phyloP scores from a whole-genome alignment of 139 green algal genomes.

The Coccomyxa sp. region DNA sequence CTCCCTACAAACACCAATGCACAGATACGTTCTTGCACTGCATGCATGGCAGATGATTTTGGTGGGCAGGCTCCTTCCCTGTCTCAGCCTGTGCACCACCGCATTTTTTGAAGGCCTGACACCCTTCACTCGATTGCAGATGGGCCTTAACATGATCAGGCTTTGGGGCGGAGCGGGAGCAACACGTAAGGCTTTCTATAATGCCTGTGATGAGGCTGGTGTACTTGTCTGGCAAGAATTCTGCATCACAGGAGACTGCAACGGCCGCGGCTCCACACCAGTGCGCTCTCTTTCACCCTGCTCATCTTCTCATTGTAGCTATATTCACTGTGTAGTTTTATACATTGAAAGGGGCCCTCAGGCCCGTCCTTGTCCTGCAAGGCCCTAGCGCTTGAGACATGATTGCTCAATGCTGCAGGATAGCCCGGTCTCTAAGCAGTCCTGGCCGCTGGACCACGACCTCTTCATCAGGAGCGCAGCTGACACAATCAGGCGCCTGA shows the following conservation, averaged over 20 bases:
- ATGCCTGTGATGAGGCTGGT: slow-evolving; percentile 30
- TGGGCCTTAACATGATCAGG: slow-evolving; percentile 37
- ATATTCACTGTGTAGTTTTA: too few relatives aligned
- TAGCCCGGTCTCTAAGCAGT: background rate
- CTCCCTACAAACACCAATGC: too few relatives aligned
- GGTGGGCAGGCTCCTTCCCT: too few relatives aligned
- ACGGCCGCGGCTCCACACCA: background rate
- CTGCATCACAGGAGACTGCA: background rate
- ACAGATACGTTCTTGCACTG: too few relatives aligned
- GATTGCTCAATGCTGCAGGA: too few relatives aligned
- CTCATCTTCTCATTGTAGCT: too few relatives aligned
- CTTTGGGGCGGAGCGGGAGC: slow-evolving; percentile 38
- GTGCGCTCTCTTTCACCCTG: background rate
- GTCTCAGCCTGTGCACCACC: too few relatives aligned
- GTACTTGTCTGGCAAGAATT: slow-evolving; percentile 42
- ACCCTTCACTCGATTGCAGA: background rate
- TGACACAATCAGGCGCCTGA: background rate
- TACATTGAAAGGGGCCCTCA: too few relatives aligned
- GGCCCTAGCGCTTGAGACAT: too few relatives aligned
- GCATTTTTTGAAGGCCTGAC: too few relatives aligned
- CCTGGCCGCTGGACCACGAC: background rate
- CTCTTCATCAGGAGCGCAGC: background rate
- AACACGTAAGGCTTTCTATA: slow-evolving; percentile 28
- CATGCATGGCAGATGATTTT: too few relatives aligned
- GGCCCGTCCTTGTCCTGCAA: too few relatives aligned